Evolutionary conservation across 1,139 yeast genomes (phyloP).

Genomic region (Taphrina sp.): DNA sequence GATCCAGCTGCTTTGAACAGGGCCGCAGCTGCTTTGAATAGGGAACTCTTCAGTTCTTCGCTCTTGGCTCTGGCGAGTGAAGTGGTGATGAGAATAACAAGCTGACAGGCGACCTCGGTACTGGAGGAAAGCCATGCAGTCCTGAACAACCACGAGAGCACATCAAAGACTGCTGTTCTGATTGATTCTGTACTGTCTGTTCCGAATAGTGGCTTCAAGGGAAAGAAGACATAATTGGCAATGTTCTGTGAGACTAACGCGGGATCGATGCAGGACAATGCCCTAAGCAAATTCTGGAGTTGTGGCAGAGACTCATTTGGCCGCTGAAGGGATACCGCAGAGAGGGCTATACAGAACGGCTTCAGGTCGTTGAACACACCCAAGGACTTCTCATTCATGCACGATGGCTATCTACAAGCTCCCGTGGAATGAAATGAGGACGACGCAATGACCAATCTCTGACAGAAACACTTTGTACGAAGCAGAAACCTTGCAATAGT

Average conservation of each 20-base stretch:
- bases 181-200: constrained; percentile 3
- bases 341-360: constrained; percentile 22
- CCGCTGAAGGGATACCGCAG: constrained; percentile 1
- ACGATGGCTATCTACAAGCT: too few species aligned
- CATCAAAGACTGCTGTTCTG: constrained; percentile 1
- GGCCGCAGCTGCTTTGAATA: background rate
- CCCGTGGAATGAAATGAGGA: too few species aligned
- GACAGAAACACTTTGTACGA: too few species aligned
- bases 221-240: constrained; percentile 25
- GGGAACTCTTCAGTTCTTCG: constrained; percentile 6
- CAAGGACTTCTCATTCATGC: constrained; percentile 9
- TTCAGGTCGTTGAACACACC: constrained; percentile 2
- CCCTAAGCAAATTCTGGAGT: background rate
- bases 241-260: constrained; percentile 9
- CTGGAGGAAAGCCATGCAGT: constrained; percentile 11
- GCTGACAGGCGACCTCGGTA: constrained; percentile 18
- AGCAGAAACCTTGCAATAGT: too few species aligned
- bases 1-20: constrained; percentile 9
- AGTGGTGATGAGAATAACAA: constrained; percentile 9
- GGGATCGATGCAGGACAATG: background rate
- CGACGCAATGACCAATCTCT: too few species aligned
- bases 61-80: constrained; percentile 13
- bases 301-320: constrained; percentile 11
- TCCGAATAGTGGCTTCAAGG: constrained; percentile 17
- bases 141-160: constrained; percentile 16